A percentile compares a stretch with the other conserved stretches of the same genome.
Evolutionary conservation across 139 green algal genomes (phyloP).

Genomic region (Picochlorum sp.): DNA sequence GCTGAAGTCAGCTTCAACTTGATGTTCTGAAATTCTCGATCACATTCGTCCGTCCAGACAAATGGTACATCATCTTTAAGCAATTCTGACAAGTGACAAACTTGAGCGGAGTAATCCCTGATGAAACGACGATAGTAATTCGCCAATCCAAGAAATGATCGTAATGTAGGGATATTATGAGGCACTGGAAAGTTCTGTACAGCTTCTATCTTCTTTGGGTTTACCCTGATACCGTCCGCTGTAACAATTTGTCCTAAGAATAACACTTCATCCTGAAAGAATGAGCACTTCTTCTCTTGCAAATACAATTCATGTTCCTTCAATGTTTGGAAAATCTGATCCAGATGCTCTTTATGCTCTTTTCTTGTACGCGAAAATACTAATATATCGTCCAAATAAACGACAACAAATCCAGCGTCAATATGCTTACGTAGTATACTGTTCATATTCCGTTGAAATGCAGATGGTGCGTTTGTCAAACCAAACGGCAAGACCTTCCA

Average conservation of each 20-base stretch:
- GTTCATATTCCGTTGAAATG: conserved; percentile 51
- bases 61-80: too few species aligned
- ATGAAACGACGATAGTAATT: too few species aligned
- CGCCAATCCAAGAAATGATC: too few species aligned
- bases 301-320: conserved; percentile 17
- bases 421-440: conserved; percentile 28
- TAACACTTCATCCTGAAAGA: neutral
- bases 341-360: conserved; percentile 39
- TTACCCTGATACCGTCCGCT: conserved; percentile 11
- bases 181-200: conserved; percentile 24
- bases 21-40: too few species aligned
- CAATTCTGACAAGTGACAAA: too few species aligned
- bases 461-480: conserved; percentile 44
- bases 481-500: conserved; percentile 32
- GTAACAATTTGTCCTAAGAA: conserved; percentile 16
- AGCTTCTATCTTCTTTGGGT: conserved; percentile 32
- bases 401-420: conserved; percentile 33
- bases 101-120: too few species aligned
- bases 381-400: conserved; percentile 64
- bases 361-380: conserved; percentile 34
- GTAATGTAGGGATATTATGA: too few species aligned
- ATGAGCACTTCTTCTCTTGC: conserved; percentile 18
- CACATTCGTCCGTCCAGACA: too few species aligned
- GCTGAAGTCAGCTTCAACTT: too few species aligned
- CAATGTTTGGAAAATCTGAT: conserved; percentile 21